Evolutionary conservation across 306 rosid species (phyloP).

Genomic region (Alnus glutinosa): DNA sequence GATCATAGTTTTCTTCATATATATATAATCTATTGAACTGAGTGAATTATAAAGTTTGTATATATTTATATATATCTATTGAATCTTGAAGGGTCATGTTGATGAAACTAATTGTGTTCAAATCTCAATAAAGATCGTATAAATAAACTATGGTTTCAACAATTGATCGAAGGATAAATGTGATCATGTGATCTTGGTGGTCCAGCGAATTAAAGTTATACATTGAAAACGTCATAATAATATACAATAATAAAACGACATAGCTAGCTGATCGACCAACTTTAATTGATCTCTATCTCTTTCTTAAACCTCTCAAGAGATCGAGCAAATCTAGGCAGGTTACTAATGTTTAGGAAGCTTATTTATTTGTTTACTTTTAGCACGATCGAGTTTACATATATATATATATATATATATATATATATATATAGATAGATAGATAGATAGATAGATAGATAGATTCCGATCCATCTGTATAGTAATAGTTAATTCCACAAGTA

Average conservation of each 20-base stretch:
- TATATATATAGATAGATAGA: no score
- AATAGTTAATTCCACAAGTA: no score
- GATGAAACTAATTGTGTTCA: neutral
- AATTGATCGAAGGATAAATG: neutral
- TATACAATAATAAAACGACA: neutral
- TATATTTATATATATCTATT: no score
- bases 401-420: no score
- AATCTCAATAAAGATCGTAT: neutral
- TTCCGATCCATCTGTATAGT: no score
- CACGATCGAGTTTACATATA: neutral
- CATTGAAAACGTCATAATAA: neutral
- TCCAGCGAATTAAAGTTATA: neutral
- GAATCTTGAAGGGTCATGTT: neutral
- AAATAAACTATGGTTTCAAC: neutral
- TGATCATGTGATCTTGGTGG: neutral
- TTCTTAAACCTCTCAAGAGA: neutral
- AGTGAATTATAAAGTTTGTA: no score
- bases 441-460: no score
- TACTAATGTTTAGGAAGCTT: neutral
- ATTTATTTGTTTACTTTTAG: neutral
- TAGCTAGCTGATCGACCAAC: neutral
- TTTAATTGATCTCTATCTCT: neutral
- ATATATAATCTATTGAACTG: neutral
- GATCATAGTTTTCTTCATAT: no score
- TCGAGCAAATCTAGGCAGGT: neutral